Percentiles rank a stretch among this genome's conserved stretches.
These are phyloP conservation scores for Salix caprea DNA, from an alignment of 345 rosid genomes.

Conservation along the genomic window DNA sequence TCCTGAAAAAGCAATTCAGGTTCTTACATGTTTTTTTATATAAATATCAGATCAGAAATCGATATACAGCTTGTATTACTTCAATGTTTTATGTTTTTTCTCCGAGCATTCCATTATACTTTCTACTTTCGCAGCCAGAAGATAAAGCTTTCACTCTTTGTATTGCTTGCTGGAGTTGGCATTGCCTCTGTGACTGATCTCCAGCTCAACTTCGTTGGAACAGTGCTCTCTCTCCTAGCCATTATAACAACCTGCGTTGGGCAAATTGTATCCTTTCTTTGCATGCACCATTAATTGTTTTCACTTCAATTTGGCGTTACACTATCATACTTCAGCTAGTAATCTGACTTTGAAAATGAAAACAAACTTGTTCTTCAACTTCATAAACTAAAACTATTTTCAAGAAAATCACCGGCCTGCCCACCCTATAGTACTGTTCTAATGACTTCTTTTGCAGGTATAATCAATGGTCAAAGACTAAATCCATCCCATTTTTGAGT, in stretches of 20 bases:
- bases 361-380: too few relatives aligned
- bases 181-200: constrained; percentile 95
- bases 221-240: constrained; percentile 80
- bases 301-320: neutral
- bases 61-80: neutral
- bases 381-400: too few relatives aligned
- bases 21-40: constrained; percentile 4
- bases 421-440: neutral
- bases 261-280: constrained; percentile 73
- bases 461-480: neutral
- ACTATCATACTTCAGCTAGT: too few relatives aligned
- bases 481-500: neutral
- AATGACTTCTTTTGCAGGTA: neutral
- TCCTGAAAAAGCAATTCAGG: constrained; percentile 93
- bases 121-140: constrained; percentile 58
- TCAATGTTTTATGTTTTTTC: neutral
- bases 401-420: too few relatives aligned
- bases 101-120: neutral
- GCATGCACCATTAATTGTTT: neutral
- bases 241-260: constrained; percentile 90
- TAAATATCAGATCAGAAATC: neutral
- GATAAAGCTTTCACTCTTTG: constrained; percentile 61
- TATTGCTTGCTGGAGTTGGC: constrained; percentile 79
- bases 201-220: constrained; percentile 80
- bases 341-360: too few relatives aligned